Evolutionary conservation across 805 yeast species (phyloP), one percentile per base, ranked within the genome.

Genomic region (Candida manassasensis): DNA sequence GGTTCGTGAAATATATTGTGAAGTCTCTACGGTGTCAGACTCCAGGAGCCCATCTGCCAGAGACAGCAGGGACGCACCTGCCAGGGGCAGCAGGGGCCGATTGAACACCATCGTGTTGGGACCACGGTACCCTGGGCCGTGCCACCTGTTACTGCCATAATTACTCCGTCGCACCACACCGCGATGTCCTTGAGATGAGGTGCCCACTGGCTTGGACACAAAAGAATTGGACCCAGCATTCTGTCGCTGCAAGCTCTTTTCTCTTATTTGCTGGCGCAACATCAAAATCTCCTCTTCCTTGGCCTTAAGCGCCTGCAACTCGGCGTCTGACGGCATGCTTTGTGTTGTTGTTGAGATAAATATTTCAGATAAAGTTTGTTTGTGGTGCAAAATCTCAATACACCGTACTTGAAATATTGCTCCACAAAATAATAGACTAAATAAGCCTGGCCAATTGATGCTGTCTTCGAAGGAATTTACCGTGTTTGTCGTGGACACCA

Each of bases 401-500:
- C 22, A 8, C 10, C 10, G 10, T 21, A 21, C 7, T 19, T 7
- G 7, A 7, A 10, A 19, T 19, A 7, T 19, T 10, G 10, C 22
- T 7, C 10, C 7, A 19, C 22, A 19, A 19, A 10, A 7, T 19
- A 19, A 19, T 7, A 19, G 22, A 10, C 9, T 11, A 6, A 11
- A 6, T 11, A 24, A n/a, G 12, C 12, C 9, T 14, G 6, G 16
- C 21, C 33, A 30, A 30, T 30, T 30, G 14, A 35, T 39, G 39
- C 25, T 34, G 36, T 27, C 36, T 12, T 36, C 41, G 9, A 42
- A 67, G 46, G 72, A 66, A 35, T 57, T 59, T 21, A 71, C 78
- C 0, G 55, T 62, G 1, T 75, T 71, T 43, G 60, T 77, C 7
- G 63, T 75, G 11, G 85, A 79, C 49, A 55, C 69, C 10, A 66